Evolutionary conservation across 2,329 filamentous ascomycete genomes (phyloP).

Genomic region (Beauveria caledonica): DNA sequence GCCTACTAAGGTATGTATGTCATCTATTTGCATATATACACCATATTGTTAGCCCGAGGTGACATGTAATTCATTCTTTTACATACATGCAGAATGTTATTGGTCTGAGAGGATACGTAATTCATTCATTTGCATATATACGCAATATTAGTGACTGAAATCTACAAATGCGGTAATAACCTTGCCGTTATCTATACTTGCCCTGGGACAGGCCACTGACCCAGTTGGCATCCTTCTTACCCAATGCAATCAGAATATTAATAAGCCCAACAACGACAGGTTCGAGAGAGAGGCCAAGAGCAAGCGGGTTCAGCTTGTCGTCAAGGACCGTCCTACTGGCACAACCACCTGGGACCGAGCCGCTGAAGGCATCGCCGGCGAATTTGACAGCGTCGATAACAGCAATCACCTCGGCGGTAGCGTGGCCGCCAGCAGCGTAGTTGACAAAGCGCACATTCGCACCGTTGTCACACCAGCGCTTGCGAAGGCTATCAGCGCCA

Average conservation of each 20-base stretch:
- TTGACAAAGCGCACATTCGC: conserved; percentile 7
- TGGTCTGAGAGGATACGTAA: neutral
- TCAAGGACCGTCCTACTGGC: neutral
- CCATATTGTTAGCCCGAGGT: too few species aligned
- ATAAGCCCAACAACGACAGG: neutral
- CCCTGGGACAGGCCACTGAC: neutral
- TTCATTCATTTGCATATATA: neutral
- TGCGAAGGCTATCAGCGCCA: neutral
- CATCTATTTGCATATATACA: too few species aligned
- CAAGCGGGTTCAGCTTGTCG: conserved; percentile 4
- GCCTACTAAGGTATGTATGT: too few species aligned
- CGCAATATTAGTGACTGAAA: neutral
- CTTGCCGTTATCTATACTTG: neutral
- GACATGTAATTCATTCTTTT: too few species aligned
- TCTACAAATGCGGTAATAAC: too few species aligned
- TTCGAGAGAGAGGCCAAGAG: conserved; percentile 8
- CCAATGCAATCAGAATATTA: neutral
- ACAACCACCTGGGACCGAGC: conserved; percentile 1
- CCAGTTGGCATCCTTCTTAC: conserved; percentile 7
- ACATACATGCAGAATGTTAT: too few species aligned
- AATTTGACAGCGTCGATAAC: neutral
- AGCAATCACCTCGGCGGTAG: conserved; percentile 5
- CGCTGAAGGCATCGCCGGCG: conserved; percentile 8
- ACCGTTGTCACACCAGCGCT: conserved; percentile 10
- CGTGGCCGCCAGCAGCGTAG: conserved; percentile 6